Conservation (phyloP, 2,329 filamentous ascomycete species). For the Harringtonia lauricola region DNA sequence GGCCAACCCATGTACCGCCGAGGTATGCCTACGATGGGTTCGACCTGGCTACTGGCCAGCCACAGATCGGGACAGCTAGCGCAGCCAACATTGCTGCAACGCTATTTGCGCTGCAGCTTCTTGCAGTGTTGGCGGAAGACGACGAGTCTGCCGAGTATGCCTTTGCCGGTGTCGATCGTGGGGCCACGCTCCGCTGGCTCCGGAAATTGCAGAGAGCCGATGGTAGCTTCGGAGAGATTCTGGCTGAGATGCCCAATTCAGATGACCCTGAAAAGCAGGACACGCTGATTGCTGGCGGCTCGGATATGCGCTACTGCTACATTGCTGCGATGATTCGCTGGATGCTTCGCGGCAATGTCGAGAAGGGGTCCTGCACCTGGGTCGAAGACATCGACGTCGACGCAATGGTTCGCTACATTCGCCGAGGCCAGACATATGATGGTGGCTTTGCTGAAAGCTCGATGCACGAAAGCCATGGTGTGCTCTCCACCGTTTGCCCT, state of each 20-base stretch:
- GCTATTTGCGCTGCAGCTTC: constrained; percentile 70
- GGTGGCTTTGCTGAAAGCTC: constrained; percentile 72
- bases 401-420: constrained; percentile 58
- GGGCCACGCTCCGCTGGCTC: constrained; percentile 63
- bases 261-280: neutral
- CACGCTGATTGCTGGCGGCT: constrained; percentile 59
- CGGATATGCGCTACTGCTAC: constrained; percentile 82
- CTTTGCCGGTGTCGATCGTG: constrained; percentile 55
- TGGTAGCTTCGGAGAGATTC: constrained; percentile 83
- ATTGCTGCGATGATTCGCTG: constrained; percentile 72
- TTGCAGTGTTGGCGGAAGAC: constrained; percentile 39
- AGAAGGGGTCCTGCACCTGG: constrained; percentile 35
- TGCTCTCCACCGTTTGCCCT: constrained; percentile 11
- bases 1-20: constrained; percentile 54
- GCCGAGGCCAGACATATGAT: constrained; percentile 58
- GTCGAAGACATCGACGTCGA: constrained; percentile 67
- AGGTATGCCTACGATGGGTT: constrained; percentile 16
- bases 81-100: constrained; percentile 73
- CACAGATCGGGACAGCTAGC: constrained; percentile 28
- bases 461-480: constrained; percentile 75
- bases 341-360: constrained; percentile 58
- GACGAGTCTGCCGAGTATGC: constrained; percentile 18
- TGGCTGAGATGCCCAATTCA: constrained; percentile 34
- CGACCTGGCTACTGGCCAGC: constrained; percentile 28
- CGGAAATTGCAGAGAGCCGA: constrained; percentile 64